Percentiles rank a stretch among this genome's conserved stretches.
phyloP scores from a whole-genome alignment of 73 alveolate genomes.

The Paraurostyla sp. region DNA sequence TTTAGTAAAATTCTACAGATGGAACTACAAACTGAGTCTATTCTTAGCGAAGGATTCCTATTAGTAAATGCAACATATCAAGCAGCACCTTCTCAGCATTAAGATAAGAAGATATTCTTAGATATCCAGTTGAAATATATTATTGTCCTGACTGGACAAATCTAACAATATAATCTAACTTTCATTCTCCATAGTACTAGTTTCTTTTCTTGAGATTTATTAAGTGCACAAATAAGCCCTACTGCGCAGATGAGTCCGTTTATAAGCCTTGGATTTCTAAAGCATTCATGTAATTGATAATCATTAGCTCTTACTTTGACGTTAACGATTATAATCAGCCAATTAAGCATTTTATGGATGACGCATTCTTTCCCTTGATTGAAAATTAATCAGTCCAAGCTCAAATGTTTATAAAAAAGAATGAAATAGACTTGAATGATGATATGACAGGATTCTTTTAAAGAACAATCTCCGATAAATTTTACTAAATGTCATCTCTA shows the following conservation, averaged over 20 bases:
- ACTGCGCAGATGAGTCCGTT: neutral
- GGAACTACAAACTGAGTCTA: neutral
- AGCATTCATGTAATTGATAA: neutral
- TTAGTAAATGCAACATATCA: neutral
- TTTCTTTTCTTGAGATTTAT: neutral
- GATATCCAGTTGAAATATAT: neutral
- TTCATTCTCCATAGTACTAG: conserved; percentile 1
- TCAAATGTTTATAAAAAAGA: neutral
- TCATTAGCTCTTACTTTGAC: conserved; percentile 29
- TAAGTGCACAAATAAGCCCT: neutral
- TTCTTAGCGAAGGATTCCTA: neutral
- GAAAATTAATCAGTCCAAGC: neutral
- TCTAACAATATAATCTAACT: conserved; percentile 33
- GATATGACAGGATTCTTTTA: neutral
- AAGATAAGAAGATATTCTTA: neutral
- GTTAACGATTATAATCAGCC: neutral
- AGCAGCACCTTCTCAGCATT: neutral
- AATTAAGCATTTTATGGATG: conserved; percentile 25
- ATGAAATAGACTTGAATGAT: neutral
- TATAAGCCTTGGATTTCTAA: neutral
- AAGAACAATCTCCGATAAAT: neutral
- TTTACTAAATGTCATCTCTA: neutral
- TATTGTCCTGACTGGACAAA: conserved; percentile 40
- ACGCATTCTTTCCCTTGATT: neutral
- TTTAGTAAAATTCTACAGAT: neutral